Evolutionary conservation across 495 filamentous ascomycete species (phyloP).

Genomic region (Pyrenopolyporus hunteri): DNA sequence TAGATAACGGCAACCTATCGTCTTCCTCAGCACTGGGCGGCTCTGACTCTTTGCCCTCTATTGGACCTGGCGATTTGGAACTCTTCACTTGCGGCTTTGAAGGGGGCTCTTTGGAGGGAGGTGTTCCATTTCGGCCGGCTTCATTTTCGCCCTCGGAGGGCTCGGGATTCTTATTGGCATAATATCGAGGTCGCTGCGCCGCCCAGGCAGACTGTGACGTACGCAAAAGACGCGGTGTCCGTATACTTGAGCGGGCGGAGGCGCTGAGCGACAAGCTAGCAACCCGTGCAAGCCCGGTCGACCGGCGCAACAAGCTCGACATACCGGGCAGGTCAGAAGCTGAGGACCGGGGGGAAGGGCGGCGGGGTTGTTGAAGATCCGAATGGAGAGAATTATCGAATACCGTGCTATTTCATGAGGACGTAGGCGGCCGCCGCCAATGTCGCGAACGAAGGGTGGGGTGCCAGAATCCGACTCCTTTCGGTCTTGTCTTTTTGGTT

Average conservation of each 20-base stretch:
- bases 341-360: slow-evolving; percentile 16
- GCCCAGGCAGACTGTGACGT: slow-evolving; percentile 54
- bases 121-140: background rate
- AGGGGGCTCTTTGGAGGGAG: slow-evolving; percentile 5
- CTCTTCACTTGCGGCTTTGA: slow-evolving; percentile 32
- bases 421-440: slow-evolving; percentile 17
- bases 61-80: slow-evolving; percentile 36
- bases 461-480: too few species aligned
- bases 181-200: slow-evolving; percentile 58
- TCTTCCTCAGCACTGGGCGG: background rate
- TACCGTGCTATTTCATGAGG: slow-evolving; percentile 25
- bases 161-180: slow-evolving; percentile 58
- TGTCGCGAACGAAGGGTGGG: slow-evolving; percentile 1
- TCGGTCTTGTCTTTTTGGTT: too few species aligned
- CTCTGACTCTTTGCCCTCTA: slow-evolving; percentile 19
- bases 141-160: slow-evolving; percentile 1
- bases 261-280: slow-evolving; percentile 59
- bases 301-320: slow-evolving; percentile 69
- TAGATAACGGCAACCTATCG: slow-evolving; percentile 28
- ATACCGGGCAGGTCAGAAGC: slow-evolving; percentile 54
- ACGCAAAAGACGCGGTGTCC: slow-evolving; percentile 43
- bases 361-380: slow-evolving; percentile 16
- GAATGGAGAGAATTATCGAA: slow-evolving; percentile 11
- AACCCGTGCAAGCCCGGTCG: slow-evolving; percentile 67
- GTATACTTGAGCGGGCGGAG: slow-evolving; percentile 51